phyloP scores from a whole-genome alignment of 148 eudicot species.

The Tetragonia tetragonoides region DNA sequence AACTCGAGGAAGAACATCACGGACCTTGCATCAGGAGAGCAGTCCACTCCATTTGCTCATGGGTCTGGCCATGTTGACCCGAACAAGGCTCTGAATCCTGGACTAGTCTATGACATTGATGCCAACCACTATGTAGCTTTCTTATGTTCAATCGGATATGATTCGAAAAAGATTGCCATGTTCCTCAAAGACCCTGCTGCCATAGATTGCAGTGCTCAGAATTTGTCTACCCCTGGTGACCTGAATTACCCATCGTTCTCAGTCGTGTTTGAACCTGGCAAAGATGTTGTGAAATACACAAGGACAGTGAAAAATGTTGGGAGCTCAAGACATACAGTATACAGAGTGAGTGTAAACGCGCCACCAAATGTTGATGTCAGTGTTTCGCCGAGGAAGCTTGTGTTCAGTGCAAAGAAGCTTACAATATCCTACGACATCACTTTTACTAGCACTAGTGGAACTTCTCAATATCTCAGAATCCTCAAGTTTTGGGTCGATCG shows the following conservation, averaged over 20 bases:
- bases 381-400: constrained; percentile 74
- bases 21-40: constrained; percentile 71
- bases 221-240: constrained; percentile 55
- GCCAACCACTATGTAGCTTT: constrained; percentile 51
- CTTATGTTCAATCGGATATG: constrained; percentile 74
- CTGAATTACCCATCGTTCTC: constrained; percentile 88
- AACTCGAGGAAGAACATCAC: constrained; percentile 55
- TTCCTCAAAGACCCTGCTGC: constrained; percentile 44
- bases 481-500: constrained; percentile 68
- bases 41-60: constrained; percentile 67
- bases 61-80: constrained; percentile 97
- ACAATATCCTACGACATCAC: constrained; percentile 56
- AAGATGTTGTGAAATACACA: constrained; percentile 49
- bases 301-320: constrained; percentile 78
- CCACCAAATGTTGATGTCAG: constrained; percentile 69
- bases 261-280: constrained; percentile 45
- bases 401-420: constrained; percentile 45
- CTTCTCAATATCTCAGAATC: constrained; percentile 24
- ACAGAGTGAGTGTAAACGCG: constrained; percentile 53
- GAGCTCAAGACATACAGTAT: constrained; percentile 37
- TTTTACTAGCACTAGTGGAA: constrained; percentile 35
- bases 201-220: constrained; percentile 49
- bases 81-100: constrained; percentile 70
- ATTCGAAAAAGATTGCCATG: constrained; percentile 50
- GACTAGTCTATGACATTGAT: constrained; percentile 66